Percentiles rank a stretch among this genome's conserved stretches.
Conservation (phyloP, 2,329 filamentous ascomycete genomes). For the Colletotrichum sp. region DNA sequence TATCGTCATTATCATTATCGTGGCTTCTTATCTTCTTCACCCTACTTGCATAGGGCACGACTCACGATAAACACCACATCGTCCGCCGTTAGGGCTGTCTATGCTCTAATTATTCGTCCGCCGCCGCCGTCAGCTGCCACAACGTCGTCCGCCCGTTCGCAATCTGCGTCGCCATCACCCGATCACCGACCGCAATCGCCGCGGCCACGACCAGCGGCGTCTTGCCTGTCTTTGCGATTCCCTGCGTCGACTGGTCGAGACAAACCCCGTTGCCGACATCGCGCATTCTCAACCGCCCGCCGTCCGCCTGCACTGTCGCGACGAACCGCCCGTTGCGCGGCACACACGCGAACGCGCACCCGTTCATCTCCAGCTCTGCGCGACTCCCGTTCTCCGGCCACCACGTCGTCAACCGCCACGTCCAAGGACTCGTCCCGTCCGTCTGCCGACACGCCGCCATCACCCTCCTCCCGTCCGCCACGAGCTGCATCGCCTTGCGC, state of each 20-base stretch:
- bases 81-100: neutral
- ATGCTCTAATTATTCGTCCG: neutral
- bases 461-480: neutral
- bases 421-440: neutral
- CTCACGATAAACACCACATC: neutral
- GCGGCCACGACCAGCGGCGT: neutral
- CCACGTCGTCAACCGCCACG: constrained; percentile 9
- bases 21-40: neutral
- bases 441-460: neutral
- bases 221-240: constrained; percentile 13
- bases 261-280: constrained; percentile 4
- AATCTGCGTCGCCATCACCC: constrained; percentile 6
- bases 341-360: constrained; percentile 1
- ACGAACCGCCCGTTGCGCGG: neutral
- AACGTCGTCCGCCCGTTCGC: constrained; percentile 1
- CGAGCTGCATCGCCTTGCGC: constrained; percentile 2
- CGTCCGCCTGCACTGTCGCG: constrained; percentile 11
- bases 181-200: neutral
- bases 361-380: constrained; percentile 10
- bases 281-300: constrained; percentile 3
- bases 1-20: neutral
- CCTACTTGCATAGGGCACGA: neutral
- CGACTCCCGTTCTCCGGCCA: constrained; percentile 2
- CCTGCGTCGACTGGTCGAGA: constrained; percentile 16
- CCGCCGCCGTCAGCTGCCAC: constrained; percentile 8